Evolutionary conservation across 306 rosid genomes (phyloP), one percentile per base, ranked within the genome.

Genomic region (Sindora glabra): DNA sequence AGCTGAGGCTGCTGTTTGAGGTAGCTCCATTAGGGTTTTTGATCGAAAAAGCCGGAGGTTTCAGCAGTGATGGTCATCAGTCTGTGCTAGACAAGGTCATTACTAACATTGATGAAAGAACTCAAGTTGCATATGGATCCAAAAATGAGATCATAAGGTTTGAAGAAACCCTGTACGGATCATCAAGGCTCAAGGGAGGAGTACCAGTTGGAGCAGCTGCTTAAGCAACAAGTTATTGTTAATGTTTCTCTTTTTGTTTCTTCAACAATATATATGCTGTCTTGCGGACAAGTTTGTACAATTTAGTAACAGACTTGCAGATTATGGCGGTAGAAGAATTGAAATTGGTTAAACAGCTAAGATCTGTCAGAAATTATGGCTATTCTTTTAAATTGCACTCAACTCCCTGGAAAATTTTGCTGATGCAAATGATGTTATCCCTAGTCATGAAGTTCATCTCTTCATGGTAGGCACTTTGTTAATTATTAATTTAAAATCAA

Each of bases 61-160:
- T 67, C 77, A 94, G 99, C 72, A 94, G 97, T 50, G 97, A 94
- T 56, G 99, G 99, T 1, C 69, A 70, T 3, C 72, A 55, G 45
- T 94, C 99, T 37, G 95, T 92, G 37, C 87, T 92, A 14, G 97
- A 92, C 79, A 86, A 86, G 71, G 90, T 89, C 60, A 73, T 94
- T 29, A 58, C 3, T 4, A 89, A 61, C 45, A 74, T 94, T 37
- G 99, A 94, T 18, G 99, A 89, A 4, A 81, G 99, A 70, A 89
- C 95, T 65, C 99, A 94, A 67, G 99, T 94, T 33, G 99, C 99
- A 16, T 94, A 84, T 55, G 99, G 99, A 33, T 94, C 99, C 19
- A 89, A 86, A 73, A 70, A 89, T 6, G 99, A 94, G 86, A 82
- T 94, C 57, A 82, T 86, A 55, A 74, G 99, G 46, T 89, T 94